These are phyloP conservation scores for Kokia cookei DNA, from an alignment of 441 rosid genomes.

Conservation along the genomic window DNA sequence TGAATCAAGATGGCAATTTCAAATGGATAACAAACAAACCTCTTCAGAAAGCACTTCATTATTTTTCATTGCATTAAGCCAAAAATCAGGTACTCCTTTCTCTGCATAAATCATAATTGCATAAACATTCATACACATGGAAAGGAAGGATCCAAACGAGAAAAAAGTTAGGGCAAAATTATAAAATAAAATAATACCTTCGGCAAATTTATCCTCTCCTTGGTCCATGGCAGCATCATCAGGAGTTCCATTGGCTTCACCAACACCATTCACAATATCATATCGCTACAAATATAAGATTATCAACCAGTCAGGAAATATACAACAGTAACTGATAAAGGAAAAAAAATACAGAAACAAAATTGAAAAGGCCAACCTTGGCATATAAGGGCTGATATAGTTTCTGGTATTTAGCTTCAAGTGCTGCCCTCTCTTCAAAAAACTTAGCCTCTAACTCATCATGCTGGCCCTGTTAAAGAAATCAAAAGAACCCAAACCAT, in stretches of 20 bases:
- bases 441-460: conserved; percentile 83
- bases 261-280: conserved; percentile 72
- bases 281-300: conserved; percentile 41
- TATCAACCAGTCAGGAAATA: not conserved
- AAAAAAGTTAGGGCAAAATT: not conserved
- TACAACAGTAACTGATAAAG: not conserved
- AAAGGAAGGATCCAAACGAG: not conserved
- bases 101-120: conserved; percentile 32
- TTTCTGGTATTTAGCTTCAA: conserved; percentile 86
- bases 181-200: conserved; percentile 33
- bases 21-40: conserved; percentile 28
- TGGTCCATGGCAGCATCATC: conserved; percentile 38
- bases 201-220: conserved; percentile 44
- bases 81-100: conserved; percentile 89
- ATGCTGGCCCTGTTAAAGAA: conserved; percentile 53
- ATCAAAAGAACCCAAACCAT: not conserved
- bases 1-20: not conserved
- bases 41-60: conserved; percentile 79
- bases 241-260: conserved; percentile 50
- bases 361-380: conserved; percentile 41
- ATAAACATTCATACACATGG: not conserved
- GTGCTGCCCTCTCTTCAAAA: conserved; percentile 84
- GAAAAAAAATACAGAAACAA: not conserved
- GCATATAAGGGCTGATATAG: conserved; percentile 69
- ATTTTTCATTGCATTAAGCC: conserved; percentile 82